Evolutionary conservation across 106 monocot genomes (phyloP), one percentile per base, ranked within the genome.

Genomic region (Xerophyta viscosa): DNA sequence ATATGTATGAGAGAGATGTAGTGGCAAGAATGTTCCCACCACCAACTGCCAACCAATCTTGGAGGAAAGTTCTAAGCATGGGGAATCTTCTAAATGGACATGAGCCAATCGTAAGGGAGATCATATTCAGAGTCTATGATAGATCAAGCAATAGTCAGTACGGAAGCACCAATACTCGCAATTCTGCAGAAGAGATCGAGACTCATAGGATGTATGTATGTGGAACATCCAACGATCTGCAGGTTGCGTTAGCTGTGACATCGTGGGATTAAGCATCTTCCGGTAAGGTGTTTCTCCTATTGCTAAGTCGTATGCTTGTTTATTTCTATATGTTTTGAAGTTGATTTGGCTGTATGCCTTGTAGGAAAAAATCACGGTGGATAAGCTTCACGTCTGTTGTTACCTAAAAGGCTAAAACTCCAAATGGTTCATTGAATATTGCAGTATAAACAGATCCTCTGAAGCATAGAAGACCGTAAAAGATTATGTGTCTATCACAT

Each of bases 41-140:
- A 20, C 98, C 98, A 25, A 86, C 90, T 53, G 81, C 86, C 26
- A 90, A 68, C 62, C 98, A 98, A 36, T 98, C 98, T 52, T 98
- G 98, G 98, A 75, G 98, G 67, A 98, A 90, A 70, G 98, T 98
- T 36, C 56, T 98, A 69, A 98, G 86, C 73, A 98, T 98, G 98
- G 98, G 98, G 12, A 98, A 98, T 75, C 82, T 98, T 60, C 70
- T 98, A 12, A 90, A 90, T 72, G 98, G 98, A 33, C 98, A 98
- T 60, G 98, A 98, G 46, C 98, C 98, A 28, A 69, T 79, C 18
- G 43, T 73, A 6, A 86, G 98, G 66, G 90, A 98, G 57, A 90
- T 98, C 24, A 65, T 98, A 64, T 90, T 90, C 59, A 79, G 68
- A 12, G 71, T 77, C 15, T 31, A 43, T 37, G 66, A 82, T 61